Evolutionary conservation across 345 rosid species (phyloP), one percentile per base, ranked within the genome.

Genomic region (Eucalyptus erythrocorys): DNA sequence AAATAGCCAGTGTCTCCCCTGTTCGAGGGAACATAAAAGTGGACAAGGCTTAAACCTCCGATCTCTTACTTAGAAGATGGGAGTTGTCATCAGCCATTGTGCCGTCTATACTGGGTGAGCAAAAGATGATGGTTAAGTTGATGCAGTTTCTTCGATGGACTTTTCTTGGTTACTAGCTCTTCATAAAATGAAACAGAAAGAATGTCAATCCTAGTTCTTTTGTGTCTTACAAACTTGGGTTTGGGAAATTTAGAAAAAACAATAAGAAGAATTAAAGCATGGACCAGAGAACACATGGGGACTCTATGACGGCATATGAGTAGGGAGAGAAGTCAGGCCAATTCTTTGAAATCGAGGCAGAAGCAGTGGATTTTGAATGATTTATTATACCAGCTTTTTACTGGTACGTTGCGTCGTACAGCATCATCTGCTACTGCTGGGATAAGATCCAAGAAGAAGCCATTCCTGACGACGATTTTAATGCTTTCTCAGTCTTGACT

Each of bases 181-280:
- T 76, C 27, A 68, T 1, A 37, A 10, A 76, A 1, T 76, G 82
- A 76, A 76, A 76, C 45, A 0, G 47, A 37, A 68, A 76, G 82
- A 1, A 0, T 37, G 82, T 76, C 26, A 0, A 68, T 68, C 43
- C 81, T 34, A 34, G 81, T 34, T 68, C 81, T 34, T 17, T 34
- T 68, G 43, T 68, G 81, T 1, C 43, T 68, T 68, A 21, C 0
- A 76, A 37, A 37, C 82, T 34, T 37, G 47, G 82, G 27, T 76
- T 68, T 22, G 82, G 45, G 1, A 19, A 21, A 10, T 37, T 37
- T 11, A 53, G 61, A 53, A 53, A 53, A 5, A 68, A 34, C 10
- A 6, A 17, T 1, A 1, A 34, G 0, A 17, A 71, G 0, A 37
- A 37, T 1, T 3, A 24, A 6, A 76, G 45, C 45, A 19, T 7